phyloP scores from a whole-genome alignment of 2,329 filamentous ascomycete genomes.

The Elsinoe perseae region DNA sequence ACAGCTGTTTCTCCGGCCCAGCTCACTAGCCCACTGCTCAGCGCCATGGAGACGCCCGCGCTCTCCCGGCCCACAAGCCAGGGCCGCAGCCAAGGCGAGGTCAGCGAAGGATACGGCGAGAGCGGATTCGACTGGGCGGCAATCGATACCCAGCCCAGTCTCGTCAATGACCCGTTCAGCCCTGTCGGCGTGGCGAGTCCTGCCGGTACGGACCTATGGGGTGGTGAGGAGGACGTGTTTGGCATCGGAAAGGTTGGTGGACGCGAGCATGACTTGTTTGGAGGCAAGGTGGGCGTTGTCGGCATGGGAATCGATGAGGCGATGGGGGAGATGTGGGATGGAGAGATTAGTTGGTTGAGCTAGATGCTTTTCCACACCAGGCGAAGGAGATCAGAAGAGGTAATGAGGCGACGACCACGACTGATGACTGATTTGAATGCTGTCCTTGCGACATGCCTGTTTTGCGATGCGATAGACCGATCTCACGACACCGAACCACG shows the following conservation, averaged over 20 bases:
- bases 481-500: too few relatives aligned
- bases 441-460: neutral
- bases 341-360: slow-evolving; percentile 11
- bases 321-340: slow-evolving; percentile 4
- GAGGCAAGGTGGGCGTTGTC: slow-evolving; percentile 4
- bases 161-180: slow-evolving; percentile 14
- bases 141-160: slow-evolving; percentile 19
- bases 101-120: slow-evolving; percentile 12
- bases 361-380: neutral
- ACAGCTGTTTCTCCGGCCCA: neutral
- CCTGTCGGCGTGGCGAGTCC: slow-evolving; percentile 14
- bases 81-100: slow-evolving; percentile 13
- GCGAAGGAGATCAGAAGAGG: neutral
- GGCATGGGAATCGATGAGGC: neutral
- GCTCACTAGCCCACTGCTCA: neutral
- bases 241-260: neutral
- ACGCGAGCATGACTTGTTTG: neutral
- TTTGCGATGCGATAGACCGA: neutral
- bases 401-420: slow-evolving; percentile 2
- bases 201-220: slow-evolving; percentile 10
- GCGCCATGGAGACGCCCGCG: slow-evolving; percentile 3
- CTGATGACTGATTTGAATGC: slow-evolving; percentile 8
- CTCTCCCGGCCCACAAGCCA: neutral
- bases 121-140: slow-evolving; percentile 17
- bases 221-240: slow-evolving; percentile 10